A percentile compares a stretch with the other conserved stretches of the same genome.
Evolutionary conservation across 805 yeast species (phyloP).

Genomic region (Yamadazyma ubonensis): DNA sequence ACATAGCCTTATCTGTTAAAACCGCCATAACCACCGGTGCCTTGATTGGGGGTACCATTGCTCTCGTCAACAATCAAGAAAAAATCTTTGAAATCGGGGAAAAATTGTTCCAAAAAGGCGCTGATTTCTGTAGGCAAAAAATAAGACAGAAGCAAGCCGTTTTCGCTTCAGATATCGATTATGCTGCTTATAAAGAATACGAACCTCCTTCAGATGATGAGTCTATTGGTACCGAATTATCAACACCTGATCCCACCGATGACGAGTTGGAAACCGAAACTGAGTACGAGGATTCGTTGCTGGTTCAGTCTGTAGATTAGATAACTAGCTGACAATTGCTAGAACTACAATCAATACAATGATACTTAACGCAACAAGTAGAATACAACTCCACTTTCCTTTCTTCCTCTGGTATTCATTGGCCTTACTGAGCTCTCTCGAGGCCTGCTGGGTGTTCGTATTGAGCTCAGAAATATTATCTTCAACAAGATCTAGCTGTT

Average conservation of each 20-base stretch:
- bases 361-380: conserved; percentile 57
- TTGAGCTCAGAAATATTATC: conserved; percentile 68
- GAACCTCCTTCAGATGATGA: conserved; percentile 7
- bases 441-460: conserved; percentile 66
- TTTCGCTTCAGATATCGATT: conserved; percentile 12
- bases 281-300: no score
- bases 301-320: conserved; percentile 10
- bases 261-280: conserved; percentile 14
- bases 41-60: conserved; percentile 33
- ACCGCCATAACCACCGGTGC: conserved; percentile 34
- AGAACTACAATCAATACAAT: conserved; percentile 58
- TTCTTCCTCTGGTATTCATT: conserved; percentile 68
- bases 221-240: conserved; percentile 1
- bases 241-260: conserved; percentile 11
- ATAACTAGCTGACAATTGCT: conserved; percentile 45
- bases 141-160: conserved; percentile 8
- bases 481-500: conserved; percentile 79
- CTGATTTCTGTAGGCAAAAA: conserved; percentile 25
- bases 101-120: conserved; percentile 27
- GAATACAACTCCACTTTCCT: conserved; percentile 71
- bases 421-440: conserved; percentile 69
- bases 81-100: conserved; percentile 30
- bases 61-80: conserved; percentile 29
- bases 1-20: conserved; percentile 31
- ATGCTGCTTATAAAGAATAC: conserved; percentile 7